Evolutionary conservation across 225 moss, liverwort and hornwort genomes (phyloP), one percentile per base, ranked within the genome.

Genomic region (Anthoceros angustus): DNA sequence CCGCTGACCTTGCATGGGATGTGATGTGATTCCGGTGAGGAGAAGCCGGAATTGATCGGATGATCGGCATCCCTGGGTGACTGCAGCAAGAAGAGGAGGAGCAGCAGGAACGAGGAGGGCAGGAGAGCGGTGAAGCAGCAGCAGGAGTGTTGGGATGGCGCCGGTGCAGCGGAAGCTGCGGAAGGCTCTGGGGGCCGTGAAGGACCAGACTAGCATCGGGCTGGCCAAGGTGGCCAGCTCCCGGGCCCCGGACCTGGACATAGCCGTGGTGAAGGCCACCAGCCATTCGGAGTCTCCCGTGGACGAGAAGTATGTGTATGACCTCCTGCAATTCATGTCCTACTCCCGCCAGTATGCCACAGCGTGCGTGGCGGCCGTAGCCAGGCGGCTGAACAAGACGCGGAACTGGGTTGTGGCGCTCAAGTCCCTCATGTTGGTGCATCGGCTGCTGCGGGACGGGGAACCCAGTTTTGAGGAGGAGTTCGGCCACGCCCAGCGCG

Each of bases 361-460:
- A 32, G 95, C 91, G 0, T 86, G 86, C 62, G 79, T 86, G 32
- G 72, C 73, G 40, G 76, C 83, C 45, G 50, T 86, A 26, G 73
- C 80, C n/a, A 86, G 77, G 72, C 77, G 86, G 65, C 70, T 86
- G 26, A 72, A 70, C 73, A 86, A 98, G 72, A 98, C 95, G 0
- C 82, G 73, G 23, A 90, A 98, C 64, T 98, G 95, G 95, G 77
- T 91, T 71, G 95, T 98, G 11, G 95, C 95, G 43, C 70, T 91
- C 43, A 98, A 98, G 66, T 72, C 82, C 60, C 88, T 98, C 2
- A 84, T 87, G 91, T 85, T 98, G 50, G 82, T 91, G 20, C 95
- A 98, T 63, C 82, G 95, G 64, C 82, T 98, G 43, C 78, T 98
- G 18, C 80, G 88, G n/a, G 92, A 98, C 25, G 95, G 86, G 10